Evolutionary conservation across 495 filamentous ascomycete genomes (phyloP), one percentile per base, ranked within the genome.

Genomic region (Penicillium diatomitis): DNA sequence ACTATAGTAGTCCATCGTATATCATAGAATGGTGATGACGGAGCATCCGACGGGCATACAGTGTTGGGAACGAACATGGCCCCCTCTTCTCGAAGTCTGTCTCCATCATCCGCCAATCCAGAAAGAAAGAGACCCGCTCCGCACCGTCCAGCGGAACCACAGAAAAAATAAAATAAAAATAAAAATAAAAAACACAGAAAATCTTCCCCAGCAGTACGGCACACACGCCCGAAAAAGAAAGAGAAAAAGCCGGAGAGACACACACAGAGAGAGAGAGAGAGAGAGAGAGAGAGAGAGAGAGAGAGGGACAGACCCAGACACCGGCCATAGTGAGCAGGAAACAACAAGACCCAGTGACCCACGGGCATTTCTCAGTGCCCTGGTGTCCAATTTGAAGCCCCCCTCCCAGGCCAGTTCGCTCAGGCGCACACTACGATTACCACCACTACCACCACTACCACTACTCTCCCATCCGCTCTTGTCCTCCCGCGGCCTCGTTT

Each of bases 291-390:
- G 20, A 20, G 20, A 20, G 20, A 20, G 20, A 20, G 20, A 20
- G 20, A 20, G 20, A 20, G 20, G 2, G 20, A 20, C 20, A 20
- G 20, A 20, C 20, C 0, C 20, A 20, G 20, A 20, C 20, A 20
- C 20, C 2, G 20, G 20, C 1, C 20, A 20, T 20, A 20, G 20
- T 20, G 20, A 20, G 20, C 20, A 20, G 20, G 1, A 20, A 20
- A 20, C 2, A 20, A 20, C 20, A 20, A 20, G 20, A 20, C 20
- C 53, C 53, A 52, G n/a, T n/a, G 49, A 48, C 53, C 53, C 53
- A 52, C 49, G 53, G 53, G 45, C 48, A 44, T 47, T 54, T 54
- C 54, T 39, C 45, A 32, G 38, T 33, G 8, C 44, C 32, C 45
- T 31, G 30, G 40, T 39, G 31, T 32, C 34, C 40, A 8, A 28